Percentiles rank a stretch among this genome's conserved stretches.
These are phyloP conservation scores for Xylaria acuta DNA, from an alignment of 495 filamentous ascomycete genomes.

Conservation along the genomic window DNA sequence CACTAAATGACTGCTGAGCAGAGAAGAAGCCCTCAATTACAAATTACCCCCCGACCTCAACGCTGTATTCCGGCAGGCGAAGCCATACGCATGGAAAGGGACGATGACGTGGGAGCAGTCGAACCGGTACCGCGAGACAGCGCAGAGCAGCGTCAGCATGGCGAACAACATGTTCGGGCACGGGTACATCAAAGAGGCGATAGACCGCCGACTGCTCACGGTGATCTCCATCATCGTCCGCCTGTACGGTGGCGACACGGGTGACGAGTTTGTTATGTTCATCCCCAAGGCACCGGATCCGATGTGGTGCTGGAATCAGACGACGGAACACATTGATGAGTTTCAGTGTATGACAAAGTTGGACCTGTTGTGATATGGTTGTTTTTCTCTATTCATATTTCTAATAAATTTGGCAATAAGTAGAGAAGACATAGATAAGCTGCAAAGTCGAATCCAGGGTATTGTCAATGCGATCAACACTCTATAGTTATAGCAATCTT, in stretches of 20 bases:
- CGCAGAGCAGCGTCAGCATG: slow-evolving; percentile 2
- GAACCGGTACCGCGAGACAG: slow-evolving; percentile 2
- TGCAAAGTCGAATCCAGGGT: neutral
- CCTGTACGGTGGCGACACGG: slow-evolving; percentile 1
- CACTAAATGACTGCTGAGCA: neutral
- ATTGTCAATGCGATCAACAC: neutral
- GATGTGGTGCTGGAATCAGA: slow-evolving; percentile 37
- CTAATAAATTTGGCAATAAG: neutral
- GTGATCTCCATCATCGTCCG: slow-evolving; percentile 23
- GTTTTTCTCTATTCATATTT: neutral
- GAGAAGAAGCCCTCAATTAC: slow-evolving; percentile 25
- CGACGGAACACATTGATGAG: slow-evolving; percentile 28
- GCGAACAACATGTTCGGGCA: slow-evolving; percentile 5
- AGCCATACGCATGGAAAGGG: slow-evolving; percentile 21
- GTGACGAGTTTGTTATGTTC: slow-evolving; percentile 8
- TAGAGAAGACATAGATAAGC: neutral
- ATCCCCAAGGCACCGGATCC: slow-evolving; percentile 35
- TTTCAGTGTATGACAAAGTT: slow-evolving; percentile 25
- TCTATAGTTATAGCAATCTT: neutral
- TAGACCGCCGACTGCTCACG: slow-evolving; percentile 22
- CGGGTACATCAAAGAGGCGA: slow-evolving; percentile 15
- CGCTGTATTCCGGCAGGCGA: slow-evolving; percentile 18
- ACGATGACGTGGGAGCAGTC: slow-evolving; percentile 18
- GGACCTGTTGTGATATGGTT: slow-evolving; percentile 20
- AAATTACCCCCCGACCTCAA: slow-evolving; percentile 20